These are phyloP conservation scores for Plantago coronopus DNA, from an alignment of 305 asterid genomes.

Conservation along the genomic window DNA sequence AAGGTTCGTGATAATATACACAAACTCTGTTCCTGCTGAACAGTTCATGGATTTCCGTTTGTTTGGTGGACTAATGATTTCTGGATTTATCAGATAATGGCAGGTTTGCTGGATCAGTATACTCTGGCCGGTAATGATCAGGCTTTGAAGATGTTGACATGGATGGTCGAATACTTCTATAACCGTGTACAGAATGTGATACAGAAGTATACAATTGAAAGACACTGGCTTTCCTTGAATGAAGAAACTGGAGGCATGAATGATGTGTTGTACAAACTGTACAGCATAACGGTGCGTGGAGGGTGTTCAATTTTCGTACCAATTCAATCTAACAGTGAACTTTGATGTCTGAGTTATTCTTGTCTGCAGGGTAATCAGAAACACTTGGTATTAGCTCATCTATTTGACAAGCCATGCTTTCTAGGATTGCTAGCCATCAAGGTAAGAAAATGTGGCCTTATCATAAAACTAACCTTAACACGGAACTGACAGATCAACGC, in stretches of 20 bases:
- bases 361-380: slow-evolving; percentile 63
- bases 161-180: slow-evolving; percentile 89
- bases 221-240: slow-evolving; percentile 68
- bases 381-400: slow-evolving; percentile 74
- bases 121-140: slow-evolving; percentile 54
- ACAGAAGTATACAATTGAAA: slow-evolving; percentile 47
- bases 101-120: slow-evolving; percentile 90
- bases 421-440: slow-evolving; percentile 73
- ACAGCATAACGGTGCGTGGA: slow-evolving; percentile 59
- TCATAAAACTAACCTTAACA: background rate
- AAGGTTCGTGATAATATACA: slow-evolving; percentile 39
- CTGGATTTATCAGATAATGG: slow-evolving; percentile 54
- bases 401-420: slow-evolving; percentile 94
- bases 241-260: slow-evolving; percentile 98
- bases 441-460: slow-evolving; percentile 30
- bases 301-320: background rate
- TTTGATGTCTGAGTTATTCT: background rate
- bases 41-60: background rate
- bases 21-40: background rate
- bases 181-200: slow-evolving; percentile 78
- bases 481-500: background rate
- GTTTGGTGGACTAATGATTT: slow-evolving; percentile 8
- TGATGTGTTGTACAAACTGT: slow-evolving; percentile 69
- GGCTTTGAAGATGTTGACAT: slow-evolving; percentile 50
- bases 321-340: background rate